Base-by-base conservation (phyloP, 169 alveolate genomes). In the Plasmodium reichenowi region DNA sequence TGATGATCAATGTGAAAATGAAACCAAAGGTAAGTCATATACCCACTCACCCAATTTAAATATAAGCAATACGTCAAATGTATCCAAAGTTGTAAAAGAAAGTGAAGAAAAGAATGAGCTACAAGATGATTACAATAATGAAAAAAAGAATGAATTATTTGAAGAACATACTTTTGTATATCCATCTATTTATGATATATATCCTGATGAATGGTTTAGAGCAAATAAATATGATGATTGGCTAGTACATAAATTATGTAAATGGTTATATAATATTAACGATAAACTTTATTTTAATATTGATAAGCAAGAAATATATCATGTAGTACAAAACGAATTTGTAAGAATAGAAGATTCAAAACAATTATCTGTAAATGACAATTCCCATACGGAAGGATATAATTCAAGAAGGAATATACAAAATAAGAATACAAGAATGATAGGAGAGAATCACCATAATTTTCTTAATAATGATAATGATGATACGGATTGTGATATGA, bases 221-320 rank as follows among this genome's bases (percentile, higher is more conserved):
- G 88, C 91, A 1, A 87, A 67, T 32, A 87, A 71, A n/a, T 88
- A 88, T 22, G 89, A 88, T 17, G 92, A 74, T 59, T 94, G 96
- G 96, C 68, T 59, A 26, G 88, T 75, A 12, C 93, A 94, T 60
- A 94, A 94, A 48, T 54, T 71, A n/a, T 78, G 76, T 29, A 74
- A 94, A 24, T 94, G 96, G 96, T 64, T 94, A 76, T 92, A 94
- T 58, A 92, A 92, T 63, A 6, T 76, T 56, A 72, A 91, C 15
- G 96, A 94, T 13, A 72, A 72, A 1, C 76, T 91, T 13, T 94
- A 94, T 87, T 94, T 89, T 88, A 93, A 94, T 45, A 72, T 94
- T 6, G 87, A 64, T 13, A 80, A 63, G 87, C 71, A 66, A 48
- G 72, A 88, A 59, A 50, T 88, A 64, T 70, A 87, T 88, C 62